phyloP scores from a whole-genome alignment of 2,329 filamentous ascomycete genomes.

The Xylaria sp. region DNA sequence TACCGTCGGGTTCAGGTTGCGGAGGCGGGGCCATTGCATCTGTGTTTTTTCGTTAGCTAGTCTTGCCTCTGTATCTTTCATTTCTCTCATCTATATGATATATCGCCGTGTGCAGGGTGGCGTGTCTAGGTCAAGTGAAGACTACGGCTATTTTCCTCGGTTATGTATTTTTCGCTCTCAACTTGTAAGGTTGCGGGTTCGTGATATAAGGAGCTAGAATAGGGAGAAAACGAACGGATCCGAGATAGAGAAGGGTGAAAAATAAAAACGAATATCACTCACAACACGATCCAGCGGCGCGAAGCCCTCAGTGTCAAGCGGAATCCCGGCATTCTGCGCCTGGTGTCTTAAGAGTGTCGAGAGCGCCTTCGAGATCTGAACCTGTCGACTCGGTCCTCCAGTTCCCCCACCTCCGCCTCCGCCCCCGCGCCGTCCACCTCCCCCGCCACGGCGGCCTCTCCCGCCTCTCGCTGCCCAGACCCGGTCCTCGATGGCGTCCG shows the following conservation, averaged over 20 bases:
- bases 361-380: slow-evolving; percentile 64
- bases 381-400: slow-evolving; percentile 55
- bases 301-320: slow-evolving; percentile 69
- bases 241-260: background rate
- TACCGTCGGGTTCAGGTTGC: slow-evolving; percentile 77
- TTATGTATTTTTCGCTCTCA: background rate
- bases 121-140: background rate
- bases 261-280: slow-evolving; percentile 51
- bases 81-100: background rate
- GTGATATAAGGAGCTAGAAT: background rate
- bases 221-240: background rate
- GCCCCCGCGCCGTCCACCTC: slow-evolving; percentile 42
- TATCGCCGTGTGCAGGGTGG: background rate
- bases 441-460: slow-evolving; percentile 25
- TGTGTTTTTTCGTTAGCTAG: slow-evolving; percentile 41
- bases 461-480: slow-evolving; percentile 9
- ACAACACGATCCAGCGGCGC: slow-evolving; percentile 69
- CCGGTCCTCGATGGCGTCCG: slow-evolving; percentile 31
- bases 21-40: slow-evolving; percentile 69
- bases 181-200: too few species aligned
- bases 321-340: slow-evolving; percentile 66
- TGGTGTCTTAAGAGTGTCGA: slow-evolving; percentile 67
- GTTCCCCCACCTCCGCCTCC: slow-evolving; percentile 49
- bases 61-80: slow-evolving; percentile 1
- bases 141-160: background rate